A percentile compares a stretch with the other conserved stretches of the same genome.
Conservation (phyloP, 1,284 basidiomycete genomes). For the Xerocomus minutiporus region DNA sequence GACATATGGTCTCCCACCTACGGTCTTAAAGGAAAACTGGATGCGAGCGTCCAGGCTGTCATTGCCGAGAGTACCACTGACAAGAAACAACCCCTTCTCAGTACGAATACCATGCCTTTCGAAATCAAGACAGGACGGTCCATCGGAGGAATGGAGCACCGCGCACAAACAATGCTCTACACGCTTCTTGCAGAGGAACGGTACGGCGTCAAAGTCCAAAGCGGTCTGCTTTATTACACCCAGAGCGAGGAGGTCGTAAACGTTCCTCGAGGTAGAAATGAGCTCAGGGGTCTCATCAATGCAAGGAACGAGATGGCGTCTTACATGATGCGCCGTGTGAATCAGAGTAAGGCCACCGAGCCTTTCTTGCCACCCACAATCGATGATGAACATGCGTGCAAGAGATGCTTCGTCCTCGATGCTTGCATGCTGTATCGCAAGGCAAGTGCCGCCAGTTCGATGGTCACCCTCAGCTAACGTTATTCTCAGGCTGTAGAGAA, state of each 20-base stretch:
- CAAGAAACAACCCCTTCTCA: constrained; percentile 17
- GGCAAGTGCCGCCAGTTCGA: constrained; percentile 39
- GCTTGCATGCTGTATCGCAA: constrained; percentile 93
- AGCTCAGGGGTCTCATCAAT: constrained; percentile 79
- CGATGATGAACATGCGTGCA: constrained; percentile 77
- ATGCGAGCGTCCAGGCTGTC: constrained; percentile 78
- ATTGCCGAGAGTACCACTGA: constrained; percentile 43
- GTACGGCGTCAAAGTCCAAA: constrained; percentile 67
- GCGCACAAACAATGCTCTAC: constrained; percentile 97
- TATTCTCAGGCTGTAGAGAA: constrained; percentile 62
- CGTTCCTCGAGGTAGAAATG: constrained; percentile 74
- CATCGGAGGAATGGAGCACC: constrained; percentile 81
- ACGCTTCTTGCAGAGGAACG: constrained; percentile 89
- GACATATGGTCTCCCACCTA: constrained; percentile 96
- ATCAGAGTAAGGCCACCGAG: constrained; percentile 29
- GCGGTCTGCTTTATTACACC: constrained; percentile 92
- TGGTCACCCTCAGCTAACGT: constrained; percentile 4
- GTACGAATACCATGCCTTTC: constrained; percentile 63
- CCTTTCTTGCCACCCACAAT: constrained; percentile 83
- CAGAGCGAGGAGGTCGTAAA: constrained; percentile 84
- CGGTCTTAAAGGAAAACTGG: constrained; percentile 94
- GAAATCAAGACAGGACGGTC: constrained; percentile 95
- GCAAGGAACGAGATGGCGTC: constrained; percentile 84
- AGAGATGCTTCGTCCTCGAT: constrained; percentile 78
- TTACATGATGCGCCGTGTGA: constrained; percentile 54